Base-by-base conservation (phyloP, 83 land plant species). In the Isoetes engelmannii region DNA sequence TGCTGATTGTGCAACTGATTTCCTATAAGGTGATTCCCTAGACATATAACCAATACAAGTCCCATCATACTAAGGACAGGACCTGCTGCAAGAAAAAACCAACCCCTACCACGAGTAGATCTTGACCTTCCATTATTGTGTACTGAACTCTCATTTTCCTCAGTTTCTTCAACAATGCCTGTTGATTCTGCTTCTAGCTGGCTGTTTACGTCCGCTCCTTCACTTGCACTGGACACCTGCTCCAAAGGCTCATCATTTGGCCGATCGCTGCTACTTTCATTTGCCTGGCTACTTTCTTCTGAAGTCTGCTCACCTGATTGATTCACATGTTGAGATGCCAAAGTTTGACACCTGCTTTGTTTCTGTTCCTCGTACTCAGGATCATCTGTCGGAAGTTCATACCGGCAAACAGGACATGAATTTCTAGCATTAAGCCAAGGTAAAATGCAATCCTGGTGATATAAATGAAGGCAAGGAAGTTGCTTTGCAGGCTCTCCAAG, bases 341-440 rank as follows among this genome's bases (percentile, higher is more conserved):
- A 59, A 0, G 18, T 42, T 7, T 59, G 62, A 3, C 18, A 20
- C 19, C 62, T 12, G 62, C 20, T 70, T 6, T 64, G 59, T 66
- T 67, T 85, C 71, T 75, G 75, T 45, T 67, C 75, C 77, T 87
- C 91, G 71, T 87, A 87, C 4, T 78, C 82, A 46, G 82, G 66
- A 65, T 87, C 91, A 77, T 87, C 91, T 5, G 89, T 82, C 0
- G 88, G 91, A 69, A 85, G 73, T 71, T 87, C 89, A 69, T 73
- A 77, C 18, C 89, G 70, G 65, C 91, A 85, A 28, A 87, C 76
- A 48, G 91, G 91, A 54, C 91, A 87, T 0, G 88, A 83, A 67
- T 87, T 87, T 66, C 91, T 28, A n/a, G 82, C 75, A 4, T 71
- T 72, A 7, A 87, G 74, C 91, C 91, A 87, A 18, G 91, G 91